Evolutionary conservation across 2,329 filamentous ascomycete species (phyloP).

Genomic region (Colletotrichum caudatum): DNA sequence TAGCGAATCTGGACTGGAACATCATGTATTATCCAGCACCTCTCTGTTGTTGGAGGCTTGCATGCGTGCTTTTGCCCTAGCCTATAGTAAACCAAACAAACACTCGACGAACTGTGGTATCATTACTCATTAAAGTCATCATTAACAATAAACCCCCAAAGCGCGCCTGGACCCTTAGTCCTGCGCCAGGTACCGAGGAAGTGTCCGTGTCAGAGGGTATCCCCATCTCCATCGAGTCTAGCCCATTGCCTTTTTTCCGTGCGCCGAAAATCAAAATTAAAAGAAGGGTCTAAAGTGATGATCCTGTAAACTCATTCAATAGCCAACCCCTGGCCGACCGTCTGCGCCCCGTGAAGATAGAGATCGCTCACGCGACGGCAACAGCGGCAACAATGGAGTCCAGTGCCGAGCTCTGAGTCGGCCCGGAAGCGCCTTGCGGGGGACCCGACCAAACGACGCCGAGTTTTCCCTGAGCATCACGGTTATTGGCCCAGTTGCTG

Average conservation of each 20-base stretch:
- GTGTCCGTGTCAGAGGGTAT: constrained; percentile 35
- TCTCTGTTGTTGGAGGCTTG: not conserved
- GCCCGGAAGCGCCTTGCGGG: constrained; percentile 62
- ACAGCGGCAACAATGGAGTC: constrained; percentile 75
- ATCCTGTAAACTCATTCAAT: constrained; percentile 10
- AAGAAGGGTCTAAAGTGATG: constrained; percentile 21
- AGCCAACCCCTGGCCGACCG: not conserved
- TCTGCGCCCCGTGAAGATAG: constrained; percentile 9
- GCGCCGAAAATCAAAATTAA: constrained; percentile 21
- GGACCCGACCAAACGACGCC: constrained; percentile 76
- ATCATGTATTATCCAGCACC: constrained; percentile 16
- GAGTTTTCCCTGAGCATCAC: constrained; percentile 63
- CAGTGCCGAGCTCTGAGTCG: constrained; percentile 73
- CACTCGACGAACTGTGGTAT: constrained; percentile 32
- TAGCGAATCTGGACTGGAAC: not conserved
- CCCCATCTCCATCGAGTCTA: constrained; percentile 36
- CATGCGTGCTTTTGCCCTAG: not conserved
- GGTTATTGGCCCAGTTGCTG: constrained; percentile 72
- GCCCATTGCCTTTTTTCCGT: constrained; percentile 15
- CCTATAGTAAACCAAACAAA: not conserved
- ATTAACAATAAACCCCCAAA: constrained; percentile 34
- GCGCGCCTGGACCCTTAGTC: constrained; percentile 23
- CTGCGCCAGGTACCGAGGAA: constrained; percentile 19
- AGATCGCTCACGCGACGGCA: constrained; percentile 49
- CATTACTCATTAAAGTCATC: constrained; percentile 42